Evolutionary conservation across 331 rosid genomes (phyloP), one percentile per base, ranked within the genome.

Genomic region (Pyracantha coccinea): DNA sequence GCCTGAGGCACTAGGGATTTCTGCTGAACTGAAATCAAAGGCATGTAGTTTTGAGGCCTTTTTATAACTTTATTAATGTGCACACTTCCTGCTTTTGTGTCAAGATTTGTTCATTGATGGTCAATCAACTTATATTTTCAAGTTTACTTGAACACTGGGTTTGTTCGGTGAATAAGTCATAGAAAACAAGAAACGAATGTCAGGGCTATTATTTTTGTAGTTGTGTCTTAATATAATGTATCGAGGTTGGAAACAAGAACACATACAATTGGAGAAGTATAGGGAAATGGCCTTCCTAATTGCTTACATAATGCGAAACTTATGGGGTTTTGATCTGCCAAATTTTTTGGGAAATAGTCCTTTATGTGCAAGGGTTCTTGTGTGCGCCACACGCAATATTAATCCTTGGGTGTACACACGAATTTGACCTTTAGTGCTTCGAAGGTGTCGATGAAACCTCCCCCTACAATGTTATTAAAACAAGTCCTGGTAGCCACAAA

Each of bases 1-100:
- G 84, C 98, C 98, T 38, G 89, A 91, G 82, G 98, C 98, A 6
- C 89, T 94, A 25, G 98, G 98, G 58, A 94, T 94, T 73, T 91
- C 98, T 72, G 89, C 95, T 8, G 97, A 93, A 31, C 75, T 91
- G 86, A 94, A 64, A 86, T 87, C 91, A 27, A 87, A 91, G 93
- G 98, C 74, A 80, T 14, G 73, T 44, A 16, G 55, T 6, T 7
- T 53, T 68, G 32, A 41, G 55, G 29, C 32, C 2, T 75, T 73
- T 53, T 11, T 6, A 35, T 4, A 10, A 50, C 5, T 12, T 21
- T 63, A 29, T 3, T 45, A 24, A 5, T 20, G 23, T 32, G 52
- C 45, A 38, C 45, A 38, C 1, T 38, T 38, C 45, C 1, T 38
- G 45, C 9, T 50, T 50, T 50, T 50, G 55, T 1, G 1, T 16